Evolutionary conservation across 345 rosid genomes (phyloP).

Genomic region (Moricandia arvensis): DNA sequence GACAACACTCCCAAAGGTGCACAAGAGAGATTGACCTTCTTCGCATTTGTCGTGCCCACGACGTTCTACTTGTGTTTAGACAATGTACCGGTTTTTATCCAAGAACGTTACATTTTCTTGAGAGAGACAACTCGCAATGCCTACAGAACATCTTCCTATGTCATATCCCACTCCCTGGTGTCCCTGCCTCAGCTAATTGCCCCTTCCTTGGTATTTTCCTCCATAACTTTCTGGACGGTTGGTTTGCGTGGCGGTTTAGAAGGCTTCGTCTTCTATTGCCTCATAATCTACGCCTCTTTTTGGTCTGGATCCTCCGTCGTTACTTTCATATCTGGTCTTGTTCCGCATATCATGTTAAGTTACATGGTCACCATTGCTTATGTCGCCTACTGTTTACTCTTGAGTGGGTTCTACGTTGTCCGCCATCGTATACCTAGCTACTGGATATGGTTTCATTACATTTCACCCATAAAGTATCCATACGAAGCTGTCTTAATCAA

Average conservation of each 20-base stretch:
- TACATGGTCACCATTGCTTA: conserved; percentile 44
- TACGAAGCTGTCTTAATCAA: conserved; percentile 33
- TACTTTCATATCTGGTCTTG: conserved; percentile 41
- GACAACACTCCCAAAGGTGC: conserved; percentile 41
- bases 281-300: conserved; percentile 42
- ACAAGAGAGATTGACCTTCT: conserved; percentile 42
- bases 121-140: conserved; percentile 50
- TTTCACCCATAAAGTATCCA: conserved; percentile 29
- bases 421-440: conserved; percentile 32
- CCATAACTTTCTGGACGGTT: conserved; percentile 45
- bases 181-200: conserved; percentile 38
- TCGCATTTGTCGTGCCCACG: conserved; percentile 41
- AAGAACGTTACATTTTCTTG: conserved; percentile 77
- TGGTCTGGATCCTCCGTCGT: conserved; percentile 74
- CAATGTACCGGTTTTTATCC: conserved; percentile 46
- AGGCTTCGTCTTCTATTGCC: conserved; percentile 42
- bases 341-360: conserved; percentile 42
- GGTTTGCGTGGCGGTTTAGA: conserved; percentile 45
- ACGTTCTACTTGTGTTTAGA: conserved; percentile 42
- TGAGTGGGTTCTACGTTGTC: conserved; percentile 33
- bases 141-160: conserved; percentile 45
- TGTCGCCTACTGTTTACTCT: conserved; percentile 40
- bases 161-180: conserved; percentile 45
- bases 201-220: conserved; percentile 40
- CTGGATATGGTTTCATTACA: conserved; percentile 39